Base-by-base conservation (phyloP, 169 alveolate genomes). In the Plasmodium falciparum region DNA sequence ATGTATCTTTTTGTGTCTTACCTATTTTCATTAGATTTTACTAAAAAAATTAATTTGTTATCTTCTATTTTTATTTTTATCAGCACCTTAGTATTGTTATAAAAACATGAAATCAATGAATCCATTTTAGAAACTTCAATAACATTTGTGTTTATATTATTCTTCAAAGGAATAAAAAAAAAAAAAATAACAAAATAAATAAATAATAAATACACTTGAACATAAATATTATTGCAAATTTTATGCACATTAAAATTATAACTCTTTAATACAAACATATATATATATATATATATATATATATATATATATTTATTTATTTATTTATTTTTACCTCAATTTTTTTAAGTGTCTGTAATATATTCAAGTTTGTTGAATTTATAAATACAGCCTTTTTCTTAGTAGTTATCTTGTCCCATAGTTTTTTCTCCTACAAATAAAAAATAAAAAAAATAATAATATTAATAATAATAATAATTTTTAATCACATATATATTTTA, bases 31-130 rank as follows among this genome's bases (percentile, higher is more conserved):
- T 58, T 65, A 47, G 91, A 83, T 63, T 83, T 83, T 20, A 83
- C 83, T 69, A 83, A 83, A 83, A 83, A 83, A 83, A 45, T 62
- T 20, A 83, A 83, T 83, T 83, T 83, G 47, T 69, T 83, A 62
- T 83, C 83, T 47, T 83, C 91, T 67, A 83, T 67, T 69, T 56
- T 69, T 39, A 83, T 52, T 83, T 83, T 83, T 69, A 83, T 54
- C 65, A 83, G 70, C 58, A 83, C 73, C 70, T 69, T 83, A 26
- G 52, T 33, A 49, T 73, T 67, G 85, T 62, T 67, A 22, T 83
- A 83, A 11, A 83, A 20, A 62, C 91, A 83, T 45, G 91, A 83
- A 13, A 47, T 43, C 45, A 83, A 29, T 17, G 91, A 78, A 45
- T 83, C 91, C 50, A 33, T 83, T 83, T 67, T 69, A 50, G 72